Evolutionary conservation across 495 filamentous ascomycete species (phyloP).

Genomic region (Daldinia bambusicola): DNA sequence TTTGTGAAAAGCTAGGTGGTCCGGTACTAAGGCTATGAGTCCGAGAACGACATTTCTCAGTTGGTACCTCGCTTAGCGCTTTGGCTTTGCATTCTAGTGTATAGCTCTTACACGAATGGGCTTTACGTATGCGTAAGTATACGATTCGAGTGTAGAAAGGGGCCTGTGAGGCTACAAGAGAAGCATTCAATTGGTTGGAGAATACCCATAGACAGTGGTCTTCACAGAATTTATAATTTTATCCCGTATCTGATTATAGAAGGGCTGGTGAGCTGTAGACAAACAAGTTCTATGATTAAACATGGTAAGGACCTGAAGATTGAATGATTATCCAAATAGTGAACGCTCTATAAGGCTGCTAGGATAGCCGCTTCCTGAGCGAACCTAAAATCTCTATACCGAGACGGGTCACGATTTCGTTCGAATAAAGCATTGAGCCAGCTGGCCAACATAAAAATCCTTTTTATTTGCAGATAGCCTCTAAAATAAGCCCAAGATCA

Average conservation of each 20-base stretch:
- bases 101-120: background rate
- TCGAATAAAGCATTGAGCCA: background rate
- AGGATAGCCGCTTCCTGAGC: background rate
- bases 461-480: constrained; percentile 12
- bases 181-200: background rate
- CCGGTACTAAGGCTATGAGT: background rate
- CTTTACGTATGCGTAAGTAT: background rate
- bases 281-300: background rate
- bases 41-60: background rate
- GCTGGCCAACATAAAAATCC: background rate
- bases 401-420: background rate
- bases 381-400: background rate
- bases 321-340: background rate
- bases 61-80: background rate
- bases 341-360: background rate
- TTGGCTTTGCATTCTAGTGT: background rate
- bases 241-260: background rate
- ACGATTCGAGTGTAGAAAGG: background rate
- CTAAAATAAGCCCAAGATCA: constrained; percentile 1
- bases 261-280: background rate
- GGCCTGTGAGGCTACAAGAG: background rate
- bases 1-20: background rate
- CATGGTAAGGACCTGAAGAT: background rate
- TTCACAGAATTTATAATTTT: constrained; percentile 5
- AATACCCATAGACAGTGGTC: constrained; percentile 2